These are phyloP conservation scores for Schrenkiella parvula DNA, from an alignment of 345 rosid species.

Conservation along the genomic window DNA sequence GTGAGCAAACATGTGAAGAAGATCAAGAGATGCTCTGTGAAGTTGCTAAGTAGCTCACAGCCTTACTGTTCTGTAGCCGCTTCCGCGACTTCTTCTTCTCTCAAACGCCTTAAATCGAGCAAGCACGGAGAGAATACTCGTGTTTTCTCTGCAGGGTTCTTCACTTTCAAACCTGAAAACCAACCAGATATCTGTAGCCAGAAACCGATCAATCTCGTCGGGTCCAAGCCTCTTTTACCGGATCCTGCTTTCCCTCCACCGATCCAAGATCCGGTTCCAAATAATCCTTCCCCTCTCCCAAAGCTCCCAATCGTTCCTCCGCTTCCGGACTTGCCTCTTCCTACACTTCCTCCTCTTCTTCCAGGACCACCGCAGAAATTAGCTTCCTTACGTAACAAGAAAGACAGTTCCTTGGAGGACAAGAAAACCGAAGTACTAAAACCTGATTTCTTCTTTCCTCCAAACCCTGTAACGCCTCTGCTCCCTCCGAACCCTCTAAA, in stretches of 20 bases:
- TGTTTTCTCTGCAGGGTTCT: constrained; percentile 88
- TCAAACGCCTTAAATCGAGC: constrained; percentile 48
- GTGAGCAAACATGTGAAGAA: constrained; percentile 59
- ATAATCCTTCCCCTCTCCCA: constrained; percentile 50
- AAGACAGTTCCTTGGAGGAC: not conserved
- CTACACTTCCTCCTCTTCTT: constrained; percentile 31
- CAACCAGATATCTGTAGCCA: constrained; percentile 61
- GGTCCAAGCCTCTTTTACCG: not conserved
- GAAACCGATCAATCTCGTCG: constrained; percentile 41
- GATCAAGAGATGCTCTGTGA: constrained; percentile 70
- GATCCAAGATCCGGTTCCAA: constrained; percentile 36
- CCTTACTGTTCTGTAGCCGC: constrained; percentile 75
- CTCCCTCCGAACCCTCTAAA: constrained; percentile 33
- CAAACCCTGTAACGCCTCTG: constrained; percentile 11
- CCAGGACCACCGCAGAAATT: constrained; percentile 7
- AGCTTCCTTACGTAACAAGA: constrained; percentile 16
- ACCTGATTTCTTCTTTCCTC: constrained; percentile 28
- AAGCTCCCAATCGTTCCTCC: constrained; percentile 50
- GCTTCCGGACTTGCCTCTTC: constrained; percentile 44
- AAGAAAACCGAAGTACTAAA: constrained; percentile 15
- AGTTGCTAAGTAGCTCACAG: constrained; percentile 61
- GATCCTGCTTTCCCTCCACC: constrained; percentile 43
- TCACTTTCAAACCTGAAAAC: constrained; percentile 71
- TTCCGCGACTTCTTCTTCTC: constrained; percentile 54
- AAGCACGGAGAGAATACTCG: constrained; percentile 39